Conservation (phyloP, 225 moss, liverwort and hornwort species). For the Ulota crispa region DNA sequence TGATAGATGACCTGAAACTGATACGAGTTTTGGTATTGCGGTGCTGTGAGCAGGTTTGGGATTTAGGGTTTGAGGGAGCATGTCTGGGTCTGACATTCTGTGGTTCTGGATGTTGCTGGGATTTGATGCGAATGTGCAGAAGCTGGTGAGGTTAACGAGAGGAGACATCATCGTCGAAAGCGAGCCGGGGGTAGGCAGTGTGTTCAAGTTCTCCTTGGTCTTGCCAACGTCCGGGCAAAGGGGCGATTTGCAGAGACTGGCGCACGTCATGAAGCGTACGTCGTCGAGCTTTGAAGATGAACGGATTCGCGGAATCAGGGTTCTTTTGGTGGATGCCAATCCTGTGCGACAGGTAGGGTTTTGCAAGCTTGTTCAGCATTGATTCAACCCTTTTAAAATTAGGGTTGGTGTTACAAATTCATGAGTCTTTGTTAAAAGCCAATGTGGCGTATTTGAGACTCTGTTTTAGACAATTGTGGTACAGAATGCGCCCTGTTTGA, state of each 20-base stretch:
- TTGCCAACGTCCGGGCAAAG: constrained; percentile 49
- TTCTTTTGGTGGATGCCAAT: constrained; percentile 52
- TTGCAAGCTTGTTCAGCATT: not conserved
- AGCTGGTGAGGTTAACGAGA: constrained; percentile 80
- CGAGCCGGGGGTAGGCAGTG: constrained; percentile 77
- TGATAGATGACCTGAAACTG: not conserved
- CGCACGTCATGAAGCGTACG: constrained; percentile 28
- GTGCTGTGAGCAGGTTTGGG: not conserved
- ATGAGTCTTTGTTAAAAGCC: too few relatives aligned
- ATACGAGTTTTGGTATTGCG: not conserved
- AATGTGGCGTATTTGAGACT: too few relatives aligned
- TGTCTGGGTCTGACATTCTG: not conserved
- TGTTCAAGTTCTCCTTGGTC: constrained; percentile 76
- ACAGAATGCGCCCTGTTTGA: too few relatives aligned
- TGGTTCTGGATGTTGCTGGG: not conserved
- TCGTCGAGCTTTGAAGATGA: constrained; percentile 39
- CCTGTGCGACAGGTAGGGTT: constrained; percentile 69
- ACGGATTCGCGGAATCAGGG: constrained; percentile 45
- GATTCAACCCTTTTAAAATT: not conserved
- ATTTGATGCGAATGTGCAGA: constrained; percentile 46
- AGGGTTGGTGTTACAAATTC: not conserved
- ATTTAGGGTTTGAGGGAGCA: not conserved
- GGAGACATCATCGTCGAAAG: constrained; percentile 74
- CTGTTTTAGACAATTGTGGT: too few relatives aligned
- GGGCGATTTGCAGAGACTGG: constrained; percentile 41